Base-by-base conservation (phyloP, 2,329 filamentous ascomycete genomes). In the Albophoma yamanashiensis region DNA sequence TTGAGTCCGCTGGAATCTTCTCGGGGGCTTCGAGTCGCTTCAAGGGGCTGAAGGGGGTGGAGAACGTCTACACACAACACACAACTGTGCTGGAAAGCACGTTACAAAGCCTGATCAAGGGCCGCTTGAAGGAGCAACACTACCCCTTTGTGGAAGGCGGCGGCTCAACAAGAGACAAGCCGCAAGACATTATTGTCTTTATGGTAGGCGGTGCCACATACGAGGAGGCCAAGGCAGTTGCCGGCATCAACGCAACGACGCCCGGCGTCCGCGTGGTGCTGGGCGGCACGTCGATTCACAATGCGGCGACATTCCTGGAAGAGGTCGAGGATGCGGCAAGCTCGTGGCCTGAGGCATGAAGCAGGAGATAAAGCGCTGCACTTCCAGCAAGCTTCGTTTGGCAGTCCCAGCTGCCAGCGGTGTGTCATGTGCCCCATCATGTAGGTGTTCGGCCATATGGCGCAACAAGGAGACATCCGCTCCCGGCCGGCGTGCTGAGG, bases 51-150 rank as follows among this genome's bases (percentile, higher is more conserved):
- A 97, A 97, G 70, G 94, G 94, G 1, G 94, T 99, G 1, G 95
- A 99, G 73, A 99, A 99, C 67, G 94, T 99, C 36, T 99, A 99
- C 73, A 99, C 94, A 0, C 95, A 99, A 72, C 94, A 99, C 73
- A 95, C 91, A 7, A 92, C 95, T 0, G 82, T 91, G 27, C 75
- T 99, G 20, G 92, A 97, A 72, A 83, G 84, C 31, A 97, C 92
- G 0, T 76, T 99, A 22, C 93, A 97, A 70, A 93, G 93, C 67
- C 79, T 99, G 58, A 92, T 97, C 76, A 97, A 96, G 71, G 95
- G 94, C 0, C 85, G 89, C 38, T 75, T 99, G 61, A 89, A 86
- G 67, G 91, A 96, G 68, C 84, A 92, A 64, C 85, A 94, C 63
- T 97, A 96, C 70, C 95, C 94, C 0, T 99, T 97, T 70, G 84